Base-by-base conservation (phyloP, 2,329 filamentous ascomycete genomes). In the Colletotrichum phormii region DNA sequence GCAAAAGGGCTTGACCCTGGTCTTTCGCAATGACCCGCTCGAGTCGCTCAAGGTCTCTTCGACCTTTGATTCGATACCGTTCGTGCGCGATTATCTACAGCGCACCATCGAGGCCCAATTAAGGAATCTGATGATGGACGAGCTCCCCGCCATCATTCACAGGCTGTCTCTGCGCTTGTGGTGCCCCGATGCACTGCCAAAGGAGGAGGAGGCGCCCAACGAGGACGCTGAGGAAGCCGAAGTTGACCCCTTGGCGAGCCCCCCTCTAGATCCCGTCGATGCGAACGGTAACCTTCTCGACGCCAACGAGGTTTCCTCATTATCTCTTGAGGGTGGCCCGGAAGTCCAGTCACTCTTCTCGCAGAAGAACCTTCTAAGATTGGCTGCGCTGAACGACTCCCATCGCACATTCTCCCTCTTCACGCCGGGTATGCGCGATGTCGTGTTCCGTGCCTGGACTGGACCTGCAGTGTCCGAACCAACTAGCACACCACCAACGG, bases 21-120 rank as follows among this genome's bases (percentile, higher is more conserved):
- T 99, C 57, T 99, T 99, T 82, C 93, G 97, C 78, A 98, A 99
- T 89, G 97, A 99, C 81, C 97, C 97, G 5, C 91, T 99, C 74
- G 97, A 99, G 81, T 98, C 96, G 5, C 91, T 99, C 79, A 98
- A 98, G 86, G 97, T 99, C 76, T 98, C 96, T 0, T 98, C 96
- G 77, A 99, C 97, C 57, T 99, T 99, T 83, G 97, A 99, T 85
- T 98, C 96, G 13, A 99, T 99, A 79, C 96, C 97, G 57, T 99
- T 99, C 80, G 97, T 99, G 75, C 93, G 97, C 77, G 95, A 99
- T 82, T 98, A 98, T 82, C 86, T 99, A 69, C 97, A 99, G 80
- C 93, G 94, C 81, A 97, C 96, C 74, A 99, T 99, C 78, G 97
- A 99, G 84, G 93, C 91, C 64, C 97, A 98, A 82, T 85, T 99